Conservation (phyloP, 495 filamentous ascomycete species). For the Saxophila tyrrhenica region DNA sequence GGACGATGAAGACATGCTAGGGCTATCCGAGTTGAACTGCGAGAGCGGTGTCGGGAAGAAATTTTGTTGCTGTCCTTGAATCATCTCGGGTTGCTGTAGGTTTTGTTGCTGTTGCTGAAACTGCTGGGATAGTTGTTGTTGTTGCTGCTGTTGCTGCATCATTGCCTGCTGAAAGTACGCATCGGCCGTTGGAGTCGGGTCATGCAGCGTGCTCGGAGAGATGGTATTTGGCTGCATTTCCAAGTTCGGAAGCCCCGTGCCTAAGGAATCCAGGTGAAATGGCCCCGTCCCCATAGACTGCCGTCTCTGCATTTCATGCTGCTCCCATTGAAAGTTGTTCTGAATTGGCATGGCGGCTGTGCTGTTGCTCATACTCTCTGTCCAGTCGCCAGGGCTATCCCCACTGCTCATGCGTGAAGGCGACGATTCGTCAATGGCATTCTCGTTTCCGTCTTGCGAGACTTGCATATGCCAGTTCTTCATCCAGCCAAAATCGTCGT, state of each 20-base stretch:
- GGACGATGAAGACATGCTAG: conserved; percentile 45
- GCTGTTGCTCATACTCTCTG: conserved; percentile 14
- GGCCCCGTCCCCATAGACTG: conserved; percentile 15
- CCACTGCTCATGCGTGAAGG: conserved; percentile 42
- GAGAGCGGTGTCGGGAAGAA: conserved; percentile 25
- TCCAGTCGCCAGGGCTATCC: conserved; percentile 15
- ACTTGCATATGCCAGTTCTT: conserved; percentile 67
- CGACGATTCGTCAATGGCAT: conserved; percentile 80
- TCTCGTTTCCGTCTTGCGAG: conserved; percentile 59
- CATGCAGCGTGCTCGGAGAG: conserved; percentile 21
- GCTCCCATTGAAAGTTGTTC: conserved; percentile 10
- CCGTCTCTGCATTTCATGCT: conserved; percentile 1
- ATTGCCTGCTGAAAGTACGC: conserved; percentile 25
- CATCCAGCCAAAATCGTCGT: conserved; percentile 76
- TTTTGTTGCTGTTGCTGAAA: conserved; percentile 9
- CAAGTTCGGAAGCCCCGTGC: conserved; percentile 26
- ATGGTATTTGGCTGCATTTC: conserved; percentile 18
- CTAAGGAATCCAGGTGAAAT: conserved; percentile 47
- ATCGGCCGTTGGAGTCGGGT: conserved; percentile 19
- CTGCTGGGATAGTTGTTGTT: conserved; percentile 2
- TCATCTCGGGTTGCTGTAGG: neutral
- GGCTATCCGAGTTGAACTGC: conserved; percentile 50
- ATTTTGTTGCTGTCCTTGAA: conserved; percentile 1
- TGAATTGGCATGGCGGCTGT: conserved; percentile 1
- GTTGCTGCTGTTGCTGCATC: conserved; percentile 21